Base-by-base conservation (phyloP, 1,284 basidiomycete species). In the Apiotrichum domesticum region DNA sequence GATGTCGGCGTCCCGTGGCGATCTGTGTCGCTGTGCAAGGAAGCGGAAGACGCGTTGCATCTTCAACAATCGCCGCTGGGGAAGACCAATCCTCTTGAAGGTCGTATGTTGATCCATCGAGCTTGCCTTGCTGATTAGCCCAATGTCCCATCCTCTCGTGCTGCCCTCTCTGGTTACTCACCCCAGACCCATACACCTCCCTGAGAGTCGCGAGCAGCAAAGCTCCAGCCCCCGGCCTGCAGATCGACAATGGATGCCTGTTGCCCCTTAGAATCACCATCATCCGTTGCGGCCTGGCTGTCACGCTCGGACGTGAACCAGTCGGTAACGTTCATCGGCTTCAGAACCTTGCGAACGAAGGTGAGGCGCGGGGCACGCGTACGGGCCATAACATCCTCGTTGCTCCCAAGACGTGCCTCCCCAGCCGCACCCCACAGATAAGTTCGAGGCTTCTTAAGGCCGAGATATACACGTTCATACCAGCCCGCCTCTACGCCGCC, bases 141-240 rank as follows among this genome's bases (percentile, higher is more conserved):
- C 29, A 29, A 29, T 29, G 29, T 29, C 29, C 29, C 2, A 15
- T 3, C 6, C 29, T 29, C 21, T 6, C 6, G 11, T 14, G 7
- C 35, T 11, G 5, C 7, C 29, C 29, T 29, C 29, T 29, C 29
- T 29, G 3, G 29, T 29, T 29, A 64, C 67, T 60, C 70, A 87
- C 90, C 90, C 89, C 90, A 93, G n/a, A 87, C 87, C 73, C 86
- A 83, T 9, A 92, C 77, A 37, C 78, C 76, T 8, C 90, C 90
- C 51, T 82, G 76, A 2, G 85, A 85, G 72, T 90, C 88, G 46
- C 72, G 64, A 8, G 70, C 70, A 1, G 70, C 61, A 59, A 72
- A 74, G 49, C 67, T 66, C 90, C 88, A 90, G 70, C 90, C 90
- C 15, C 87, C 86, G 3, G 88, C 87, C 46, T 84, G 82, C 35